Conservation (phyloP, 192 early-diverging fungal species). For the Jimgerdemannia lactiflua region DNA sequence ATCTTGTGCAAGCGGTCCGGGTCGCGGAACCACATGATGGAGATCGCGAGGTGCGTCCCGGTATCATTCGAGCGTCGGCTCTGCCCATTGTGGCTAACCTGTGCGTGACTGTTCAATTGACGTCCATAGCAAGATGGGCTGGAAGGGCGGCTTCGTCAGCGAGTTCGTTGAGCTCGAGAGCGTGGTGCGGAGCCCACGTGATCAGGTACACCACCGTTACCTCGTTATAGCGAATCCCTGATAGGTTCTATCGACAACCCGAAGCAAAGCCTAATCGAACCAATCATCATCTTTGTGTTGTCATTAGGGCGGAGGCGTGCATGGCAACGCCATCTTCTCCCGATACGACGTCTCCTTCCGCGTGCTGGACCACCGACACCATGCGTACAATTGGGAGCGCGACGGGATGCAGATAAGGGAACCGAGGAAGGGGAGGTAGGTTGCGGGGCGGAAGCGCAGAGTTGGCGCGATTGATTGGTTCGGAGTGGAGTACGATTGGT, state of each 20-base stretch:
- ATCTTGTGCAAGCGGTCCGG: slow-evolving; percentile 71
- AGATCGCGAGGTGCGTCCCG: slow-evolving; percentile 6
- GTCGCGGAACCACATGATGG: slow-evolving; percentile 53
- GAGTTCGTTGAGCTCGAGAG: slow-evolving; percentile 75
- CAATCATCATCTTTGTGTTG: too few species aligned
- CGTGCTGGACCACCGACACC: slow-evolving; percentile 62
- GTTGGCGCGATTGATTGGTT: too few species aligned
- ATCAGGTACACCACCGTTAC: slow-evolving; percentile 39
- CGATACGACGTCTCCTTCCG: slow-evolving; percentile 59
- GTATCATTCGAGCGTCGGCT: not conserved
- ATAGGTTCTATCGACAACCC: not conserved
- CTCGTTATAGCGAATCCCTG: not conserved
- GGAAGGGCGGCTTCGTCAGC: slow-evolving; percentile 64
- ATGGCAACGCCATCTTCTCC: slow-evolving; percentile 75
- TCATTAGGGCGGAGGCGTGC: slow-evolving; percentile 64
- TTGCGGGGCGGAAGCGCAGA: slow-evolving; percentile 15
- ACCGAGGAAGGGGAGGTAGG: slow-evolving; percentile 61
- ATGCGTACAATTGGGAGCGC: slow-evolving; percentile 68
- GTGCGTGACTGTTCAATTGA: slow-evolving; percentile 39
- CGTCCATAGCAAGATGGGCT: slow-evolving; percentile 25
- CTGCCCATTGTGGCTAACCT: not conserved
- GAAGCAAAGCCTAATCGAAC: too few species aligned
- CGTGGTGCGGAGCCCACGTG: slow-evolving; percentile 43
- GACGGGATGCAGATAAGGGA: slow-evolving; percentile 59
- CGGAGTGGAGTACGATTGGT: too few species aligned